Evolutionary conservation across 768 basidiomycete genomes (phyloP).

Genomic region (Polyporus arcularius): DNA sequence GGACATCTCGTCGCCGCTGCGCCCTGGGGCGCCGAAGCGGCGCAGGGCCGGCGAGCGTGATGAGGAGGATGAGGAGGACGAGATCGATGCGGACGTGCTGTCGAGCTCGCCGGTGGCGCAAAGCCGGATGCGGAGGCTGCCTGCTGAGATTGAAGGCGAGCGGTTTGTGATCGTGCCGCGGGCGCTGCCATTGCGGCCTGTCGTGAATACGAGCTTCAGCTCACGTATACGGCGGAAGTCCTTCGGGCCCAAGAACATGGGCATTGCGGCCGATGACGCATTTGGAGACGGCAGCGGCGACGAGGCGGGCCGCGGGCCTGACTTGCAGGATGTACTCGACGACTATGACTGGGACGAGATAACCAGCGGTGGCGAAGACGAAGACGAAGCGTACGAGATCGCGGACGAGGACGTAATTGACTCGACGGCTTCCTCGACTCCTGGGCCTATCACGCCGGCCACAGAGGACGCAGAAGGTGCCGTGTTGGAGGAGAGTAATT

Average conservation of each 20-base stretch:
- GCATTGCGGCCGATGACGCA: background rate
- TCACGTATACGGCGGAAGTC: background rate
- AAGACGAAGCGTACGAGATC: conserved; percentile 32
- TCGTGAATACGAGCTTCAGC: conserved; percentile 9
- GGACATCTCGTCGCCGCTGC: conserved; percentile 66
- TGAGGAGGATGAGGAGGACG: conserved; percentile 23
- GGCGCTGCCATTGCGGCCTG: conserved; percentile 12
- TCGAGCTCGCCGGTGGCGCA: conserved; percentile 45
- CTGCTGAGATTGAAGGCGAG: background rate
- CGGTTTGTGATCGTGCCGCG: conserved; percentile 1
- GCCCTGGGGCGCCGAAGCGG: conserved; percentile 15
- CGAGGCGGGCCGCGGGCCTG: conserved; percentile 33
- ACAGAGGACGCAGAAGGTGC: conserved; percentile 26
- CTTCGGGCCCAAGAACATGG: background rate
- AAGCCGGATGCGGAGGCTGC: background rate
- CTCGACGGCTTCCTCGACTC: conserved; percentile 33
- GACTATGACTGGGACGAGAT: conserved; percentile 46
- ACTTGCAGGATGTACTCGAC: conserved; percentile 46
- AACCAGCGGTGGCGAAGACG: conserved; percentile 47
- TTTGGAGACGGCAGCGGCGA: background rate
- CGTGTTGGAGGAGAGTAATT: conserved; percentile 1
- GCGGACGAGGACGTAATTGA: conserved; percentile 14
- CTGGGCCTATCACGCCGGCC: conserved; percentile 33
- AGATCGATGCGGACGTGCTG: conserved; percentile 52
- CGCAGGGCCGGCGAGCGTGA: conserved; percentile 5